phyloP scores from a whole-genome alignment of 1,284 basidiomycete genomes.

The Tilletia indica region DNA sequence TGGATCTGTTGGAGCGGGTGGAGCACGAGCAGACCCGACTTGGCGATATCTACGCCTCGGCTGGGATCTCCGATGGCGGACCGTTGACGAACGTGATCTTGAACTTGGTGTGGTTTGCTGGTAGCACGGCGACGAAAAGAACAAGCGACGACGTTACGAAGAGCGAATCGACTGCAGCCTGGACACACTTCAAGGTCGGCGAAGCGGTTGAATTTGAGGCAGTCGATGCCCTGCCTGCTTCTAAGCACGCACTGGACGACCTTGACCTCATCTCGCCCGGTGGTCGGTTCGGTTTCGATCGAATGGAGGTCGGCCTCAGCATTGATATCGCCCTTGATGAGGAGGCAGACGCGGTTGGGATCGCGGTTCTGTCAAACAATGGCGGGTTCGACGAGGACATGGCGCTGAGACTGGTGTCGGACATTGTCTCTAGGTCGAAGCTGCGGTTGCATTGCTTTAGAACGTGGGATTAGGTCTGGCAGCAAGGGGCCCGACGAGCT shows the following conservation, averaged over 20 bases:
- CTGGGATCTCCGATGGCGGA: neutral
- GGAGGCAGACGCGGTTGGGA: slow-evolving; percentile 11
- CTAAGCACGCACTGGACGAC: slow-evolving; percentile 24
- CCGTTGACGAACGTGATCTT: slow-evolving; percentile 6
- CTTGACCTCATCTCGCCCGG: slow-evolving; percentile 14
- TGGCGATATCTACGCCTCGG: neutral
- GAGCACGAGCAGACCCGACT: slow-evolving; percentile 10
- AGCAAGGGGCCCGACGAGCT: too few relatives aligned
- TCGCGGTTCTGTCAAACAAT: slow-evolving; percentile 22
- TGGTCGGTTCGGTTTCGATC: neutral
- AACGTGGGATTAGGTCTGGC: neutral
- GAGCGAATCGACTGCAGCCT: neutral
- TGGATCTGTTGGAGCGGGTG: neutral
- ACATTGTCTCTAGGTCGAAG: slow-evolving; percentile 4
- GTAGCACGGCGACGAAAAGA: neutral
- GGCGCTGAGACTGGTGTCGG: neutral
- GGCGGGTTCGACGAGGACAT: neutral
- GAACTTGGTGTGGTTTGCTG: slow-evolving; percentile 14
- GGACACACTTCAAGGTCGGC: slow-evolving; percentile 34
- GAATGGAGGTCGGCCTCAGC: slow-evolving; percentile 10
- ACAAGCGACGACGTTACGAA: neutral
- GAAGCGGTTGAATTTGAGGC: slow-evolving; percentile 29
- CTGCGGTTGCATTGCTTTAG: neutral
- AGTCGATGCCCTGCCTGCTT: slow-evolving; percentile 21
- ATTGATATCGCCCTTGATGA: slow-evolving; percentile 19